Percentiles rank a stretch among this genome's conserved stretches.
These are phyloP conservation scores for Psilocybe tampanensis DNA, from an alignment of 768 basidiomycete species.

Conservation along the genomic window DNA sequence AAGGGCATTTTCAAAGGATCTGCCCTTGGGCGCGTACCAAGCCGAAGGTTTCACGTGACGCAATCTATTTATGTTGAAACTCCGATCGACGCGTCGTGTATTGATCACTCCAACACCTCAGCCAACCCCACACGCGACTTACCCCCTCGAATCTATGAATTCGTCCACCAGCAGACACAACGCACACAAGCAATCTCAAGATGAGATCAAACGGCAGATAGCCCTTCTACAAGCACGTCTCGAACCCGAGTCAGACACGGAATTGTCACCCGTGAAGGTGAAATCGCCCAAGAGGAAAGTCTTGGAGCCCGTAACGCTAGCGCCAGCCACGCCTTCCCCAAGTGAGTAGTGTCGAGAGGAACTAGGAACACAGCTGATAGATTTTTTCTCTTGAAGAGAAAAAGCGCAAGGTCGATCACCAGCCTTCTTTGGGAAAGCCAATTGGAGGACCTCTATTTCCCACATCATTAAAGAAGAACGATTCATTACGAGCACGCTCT, in stretches of 20 bases:
- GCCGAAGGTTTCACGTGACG: slow-evolving; percentile 5
- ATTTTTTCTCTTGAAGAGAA: slow-evolving; percentile 26
- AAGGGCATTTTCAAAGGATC: background rate
- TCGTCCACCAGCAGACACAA: slow-evolving; percentile 47
- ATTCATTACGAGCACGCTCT: background rate
- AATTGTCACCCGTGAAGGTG: slow-evolving; percentile 20
- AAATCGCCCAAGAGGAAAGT: slow-evolving; percentile 53
- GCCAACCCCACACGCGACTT: background rate
- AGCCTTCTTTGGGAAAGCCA: slow-evolving; percentile 19
- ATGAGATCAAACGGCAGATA: slow-evolving; percentile 57
- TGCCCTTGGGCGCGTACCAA: background rate
- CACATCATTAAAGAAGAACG: background rate
- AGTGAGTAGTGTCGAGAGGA: slow-evolving; percentile 44
- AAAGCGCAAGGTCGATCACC: slow-evolving; percentile 45
- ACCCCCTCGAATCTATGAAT: slow-evolving; percentile 43
- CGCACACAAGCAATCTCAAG: slow-evolving; percentile 43
- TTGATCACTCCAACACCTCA: background rate
- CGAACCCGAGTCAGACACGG: slow-evolving; percentile 45
- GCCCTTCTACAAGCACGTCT: slow-evolving; percentile 46
- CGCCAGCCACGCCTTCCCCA: slow-evolving; percentile 67
- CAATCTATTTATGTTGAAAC: slow-evolving; percentile 2
- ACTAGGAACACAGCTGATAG: background rate
- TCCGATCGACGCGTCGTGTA: slow-evolving; percentile 11
- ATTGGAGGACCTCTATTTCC: slow-evolving; percentile 15
- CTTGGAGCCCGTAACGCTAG: slow-evolving; percentile 40